Conservation (phyloP, 1,139 yeast species). For the Hyphopichia khmerensis region DNA sequence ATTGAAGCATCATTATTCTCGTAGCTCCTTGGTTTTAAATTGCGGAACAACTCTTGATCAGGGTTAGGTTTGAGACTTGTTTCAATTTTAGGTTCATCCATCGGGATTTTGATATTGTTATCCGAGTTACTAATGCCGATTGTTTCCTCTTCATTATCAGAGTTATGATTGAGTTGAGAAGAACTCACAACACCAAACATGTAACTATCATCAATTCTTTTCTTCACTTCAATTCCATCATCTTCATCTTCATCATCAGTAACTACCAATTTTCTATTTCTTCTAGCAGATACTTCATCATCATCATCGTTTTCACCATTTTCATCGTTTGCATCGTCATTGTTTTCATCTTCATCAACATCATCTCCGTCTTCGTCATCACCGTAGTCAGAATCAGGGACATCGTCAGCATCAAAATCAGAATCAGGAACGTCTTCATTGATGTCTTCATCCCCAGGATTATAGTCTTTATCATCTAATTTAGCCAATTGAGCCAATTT, state of each 20-base stretch:
- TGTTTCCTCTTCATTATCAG: neutral
- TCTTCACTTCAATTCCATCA: constrained; percentile 10
- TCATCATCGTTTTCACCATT: constrained; percentile 15
- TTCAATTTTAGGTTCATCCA: neutral
- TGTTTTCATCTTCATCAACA: constrained; percentile 19
- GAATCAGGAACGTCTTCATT: constrained; percentile 22
- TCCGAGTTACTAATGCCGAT: neutral
- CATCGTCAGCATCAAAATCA: constrained; percentile 13
- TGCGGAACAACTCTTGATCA: constrained; percentile 25
- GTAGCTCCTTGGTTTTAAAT: constrained; percentile 26
- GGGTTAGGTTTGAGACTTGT: neutral
- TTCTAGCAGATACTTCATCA: constrained; percentile 8
- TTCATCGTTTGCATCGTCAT: constrained; percentile 15
- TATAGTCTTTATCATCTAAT: constrained; percentile 13
- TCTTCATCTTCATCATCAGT: constrained; percentile 16
- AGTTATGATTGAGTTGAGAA: neutral
- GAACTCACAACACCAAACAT: constrained; percentile 32
- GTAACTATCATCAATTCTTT: constrained; percentile 31
- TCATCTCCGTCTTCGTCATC: constrained; percentile 21
- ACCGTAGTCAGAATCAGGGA: constrained; percentile 20
- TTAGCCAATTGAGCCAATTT: constrained; percentile 27
- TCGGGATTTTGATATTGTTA: neutral
- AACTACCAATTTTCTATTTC: constrained; percentile 11
- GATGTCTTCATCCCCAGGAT: constrained; percentile 10
- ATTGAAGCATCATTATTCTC: neutral